phyloP scores from a whole-genome alignment of 2,329 filamentous ascomycete genomes.

The Botrytis galanthina region DNA sequence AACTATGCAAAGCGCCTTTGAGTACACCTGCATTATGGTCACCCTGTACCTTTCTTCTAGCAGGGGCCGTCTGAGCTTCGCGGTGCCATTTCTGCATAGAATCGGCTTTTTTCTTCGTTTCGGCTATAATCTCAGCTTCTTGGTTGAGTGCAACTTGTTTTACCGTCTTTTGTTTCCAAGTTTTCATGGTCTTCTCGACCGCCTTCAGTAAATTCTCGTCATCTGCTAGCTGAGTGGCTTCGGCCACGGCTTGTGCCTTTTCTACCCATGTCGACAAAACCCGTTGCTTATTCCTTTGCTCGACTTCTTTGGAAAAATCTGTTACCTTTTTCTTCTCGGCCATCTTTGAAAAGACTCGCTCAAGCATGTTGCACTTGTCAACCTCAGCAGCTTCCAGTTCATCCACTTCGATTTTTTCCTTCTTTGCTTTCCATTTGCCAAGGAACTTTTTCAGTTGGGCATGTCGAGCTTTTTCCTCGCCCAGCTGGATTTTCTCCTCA shows the following conservation, averaged over 20 bases:
- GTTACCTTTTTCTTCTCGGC: conserved; percentile 39
- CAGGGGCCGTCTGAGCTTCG: conserved; percentile 33
- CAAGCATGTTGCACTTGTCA: conserved; percentile 36
- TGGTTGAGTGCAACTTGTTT: conserved; percentile 21
- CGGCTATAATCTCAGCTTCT: conserved; percentile 25
- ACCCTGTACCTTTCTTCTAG: conserved; percentile 41
- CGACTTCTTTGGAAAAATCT: conserved; percentile 28
- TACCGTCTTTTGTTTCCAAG: conserved; percentile 30
- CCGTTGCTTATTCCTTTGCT: conserved; percentile 25
- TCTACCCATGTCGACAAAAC: conserved; percentile 32
- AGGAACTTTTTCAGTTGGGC: conserved; percentile 56
- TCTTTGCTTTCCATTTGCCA: conserved; percentile 43
- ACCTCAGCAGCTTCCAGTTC: conserved; percentile 35
- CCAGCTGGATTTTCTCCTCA: conserved; percentile 43
- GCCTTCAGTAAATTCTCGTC: conserved; percentile 28
- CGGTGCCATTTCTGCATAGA: conserved; percentile 33
- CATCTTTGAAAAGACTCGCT: conserved; percentile 38
- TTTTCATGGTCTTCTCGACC: conserved; percentile 25
- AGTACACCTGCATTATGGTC: conserved; percentile 47
- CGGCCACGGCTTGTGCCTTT: conserved; percentile 24
- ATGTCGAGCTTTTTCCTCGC: conserved; percentile 46
- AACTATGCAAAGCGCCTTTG: conserved; percentile 47
- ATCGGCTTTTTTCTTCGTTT: conserved; percentile 21
- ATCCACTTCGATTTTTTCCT: conserved; percentile 30
- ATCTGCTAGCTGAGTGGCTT: conserved; percentile 28